Conservation (phyloP, 768 basidiomycete species). For the Dictyophora rubrovolvata region DNA sequence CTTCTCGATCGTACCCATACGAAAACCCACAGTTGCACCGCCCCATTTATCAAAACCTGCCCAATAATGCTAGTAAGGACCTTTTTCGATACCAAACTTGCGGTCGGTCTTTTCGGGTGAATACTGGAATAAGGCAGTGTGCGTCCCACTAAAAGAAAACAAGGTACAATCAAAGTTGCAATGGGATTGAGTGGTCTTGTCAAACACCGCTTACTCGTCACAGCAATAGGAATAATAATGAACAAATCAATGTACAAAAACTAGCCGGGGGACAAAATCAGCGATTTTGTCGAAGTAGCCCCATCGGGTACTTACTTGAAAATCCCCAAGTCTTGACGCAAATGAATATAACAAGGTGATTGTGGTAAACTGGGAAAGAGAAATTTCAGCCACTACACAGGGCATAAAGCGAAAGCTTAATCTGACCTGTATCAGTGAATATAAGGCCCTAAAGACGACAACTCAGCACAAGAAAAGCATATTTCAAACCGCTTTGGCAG, state of each 20-base stretch:
- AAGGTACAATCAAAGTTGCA: not conserved
- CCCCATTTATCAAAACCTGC: conserved; percentile 79
- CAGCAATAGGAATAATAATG: conserved; percentile 94
- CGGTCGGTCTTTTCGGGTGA: conserved; percentile 84
- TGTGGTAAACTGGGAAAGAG: conserved; percentile 3
- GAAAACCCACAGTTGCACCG: conserved; percentile 79
- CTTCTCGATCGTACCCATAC: conserved; percentile 77
- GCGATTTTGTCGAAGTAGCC: no score
- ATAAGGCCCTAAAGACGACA: conserved; percentile 66
- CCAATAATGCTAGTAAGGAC: conserved; percentile 90
- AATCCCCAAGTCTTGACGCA: conserved; percentile 91
- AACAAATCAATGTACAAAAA: conserved; percentile 97
- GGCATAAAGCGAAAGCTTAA: not conserved
- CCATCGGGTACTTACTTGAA: conserved; percentile 52
- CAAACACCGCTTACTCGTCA: conserved; percentile 66
- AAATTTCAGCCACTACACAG: not conserved
- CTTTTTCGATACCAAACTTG: conserved; percentile 90
- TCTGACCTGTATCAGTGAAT: conserved; percentile 80
- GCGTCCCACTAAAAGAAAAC: conserved; percentile 66
- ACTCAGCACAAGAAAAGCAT: not conserved
- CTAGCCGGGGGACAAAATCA: conserved; percentile 26
- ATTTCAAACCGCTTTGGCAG: conserved; percentile 7
- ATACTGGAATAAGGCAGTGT: conserved; percentile 84
- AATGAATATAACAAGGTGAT: conserved; percentile 94
- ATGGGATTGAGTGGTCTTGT: not conserved